These are phyloP conservation scores for Beta lomatogona DNA, from an alignment of 179 eudicot genomes.

Conservation along the genomic window DNA sequence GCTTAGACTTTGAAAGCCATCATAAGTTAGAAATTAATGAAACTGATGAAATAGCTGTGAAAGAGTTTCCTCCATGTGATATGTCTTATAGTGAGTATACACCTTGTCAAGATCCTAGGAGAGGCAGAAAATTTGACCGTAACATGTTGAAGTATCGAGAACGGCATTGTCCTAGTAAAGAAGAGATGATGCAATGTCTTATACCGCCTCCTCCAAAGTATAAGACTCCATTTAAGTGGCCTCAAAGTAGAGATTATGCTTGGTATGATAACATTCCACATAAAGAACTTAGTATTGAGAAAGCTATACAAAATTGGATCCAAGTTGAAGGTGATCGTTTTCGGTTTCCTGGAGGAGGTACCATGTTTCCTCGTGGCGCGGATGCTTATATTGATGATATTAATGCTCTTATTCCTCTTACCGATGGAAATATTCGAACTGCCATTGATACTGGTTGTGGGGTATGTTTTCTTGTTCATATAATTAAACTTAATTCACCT, in stretches of 20 bases:
- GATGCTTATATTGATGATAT: constrained; percentile 92
- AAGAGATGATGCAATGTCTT: constrained; percentile 63
- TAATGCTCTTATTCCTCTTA: constrained; percentile 62
- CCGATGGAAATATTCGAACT: constrained; percentile 62
- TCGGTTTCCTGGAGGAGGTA: constrained; percentile 90
- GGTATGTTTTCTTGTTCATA: constrained; percentile 36
- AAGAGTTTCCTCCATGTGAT: constrained; percentile 65
- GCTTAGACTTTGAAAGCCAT: constrained; percentile 74
- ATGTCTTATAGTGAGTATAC: constrained; percentile 73
- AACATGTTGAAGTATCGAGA: constrained; percentile 77
- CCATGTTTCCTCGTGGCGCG: constrained; percentile 92
- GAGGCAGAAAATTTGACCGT: constrained; percentile 72
- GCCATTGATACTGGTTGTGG: constrained; percentile 96
- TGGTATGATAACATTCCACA: constrained; percentile 93
- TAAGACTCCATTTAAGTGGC: constrained; percentile 89
- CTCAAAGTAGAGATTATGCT: constrained; percentile 80
- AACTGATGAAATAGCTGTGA: constrained; percentile 23
- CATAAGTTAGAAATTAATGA: constrained; percentile 53
- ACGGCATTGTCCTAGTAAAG: constrained; percentile 77
- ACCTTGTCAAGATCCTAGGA: constrained; percentile 67
- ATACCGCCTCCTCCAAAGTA: constrained; percentile 87
- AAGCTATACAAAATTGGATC: constrained; percentile 90
- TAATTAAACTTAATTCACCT: neutral
- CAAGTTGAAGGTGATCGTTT: constrained; percentile 88
- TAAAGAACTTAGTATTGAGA: constrained; percentile 89